Evolutionary conservation across 2,329 filamentous ascomycete species (phyloP).

Genomic region (Cladophialophora yegresii): DNA sequence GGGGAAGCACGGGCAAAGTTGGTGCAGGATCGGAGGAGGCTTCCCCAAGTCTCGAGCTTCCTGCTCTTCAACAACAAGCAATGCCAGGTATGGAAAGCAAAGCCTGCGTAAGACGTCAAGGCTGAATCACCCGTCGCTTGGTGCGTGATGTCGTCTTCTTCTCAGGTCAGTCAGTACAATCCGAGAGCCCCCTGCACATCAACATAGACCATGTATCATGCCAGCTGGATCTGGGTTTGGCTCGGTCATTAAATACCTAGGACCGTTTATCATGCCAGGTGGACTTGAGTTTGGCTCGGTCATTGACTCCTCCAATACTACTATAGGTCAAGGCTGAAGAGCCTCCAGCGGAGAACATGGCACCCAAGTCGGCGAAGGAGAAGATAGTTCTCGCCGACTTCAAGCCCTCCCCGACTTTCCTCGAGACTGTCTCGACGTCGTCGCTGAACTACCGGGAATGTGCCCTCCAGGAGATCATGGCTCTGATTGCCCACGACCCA

Average conservation of each 20-base stretch:
- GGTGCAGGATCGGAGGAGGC: neutral
- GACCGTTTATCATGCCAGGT: neutral
- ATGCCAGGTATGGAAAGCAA: neutral
- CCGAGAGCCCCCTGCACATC: too few species aligned
- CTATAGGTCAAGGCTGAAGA: neutral
- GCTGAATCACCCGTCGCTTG: slow-evolving; percentile 5
- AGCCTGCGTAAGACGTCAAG: slow-evolving; percentile 7
- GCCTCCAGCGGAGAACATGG: neutral
- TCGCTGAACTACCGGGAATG: slow-evolving; percentile 18
- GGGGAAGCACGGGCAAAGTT: neutral
- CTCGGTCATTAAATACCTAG: neutral
- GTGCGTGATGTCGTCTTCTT: neutral
- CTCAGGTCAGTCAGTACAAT: neutral
- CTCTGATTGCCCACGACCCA: slow-evolving; percentile 8
- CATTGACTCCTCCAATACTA: neutral
- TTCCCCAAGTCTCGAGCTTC: neutral
- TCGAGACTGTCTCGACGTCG: slow-evolving; percentile 10
- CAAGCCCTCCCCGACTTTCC: neutral
- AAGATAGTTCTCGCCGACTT: neutral
- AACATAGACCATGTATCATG: neutral
- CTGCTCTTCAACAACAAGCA: neutral
- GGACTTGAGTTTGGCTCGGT: neutral
- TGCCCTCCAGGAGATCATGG: slow-evolving; percentile 12
- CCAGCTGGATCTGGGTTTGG: neutral
- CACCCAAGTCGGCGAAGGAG: neutral